Base-by-base conservation (phyloP, 2,329 filamentous ascomycete genomes). In the Anthostomella pinea region DNA sequence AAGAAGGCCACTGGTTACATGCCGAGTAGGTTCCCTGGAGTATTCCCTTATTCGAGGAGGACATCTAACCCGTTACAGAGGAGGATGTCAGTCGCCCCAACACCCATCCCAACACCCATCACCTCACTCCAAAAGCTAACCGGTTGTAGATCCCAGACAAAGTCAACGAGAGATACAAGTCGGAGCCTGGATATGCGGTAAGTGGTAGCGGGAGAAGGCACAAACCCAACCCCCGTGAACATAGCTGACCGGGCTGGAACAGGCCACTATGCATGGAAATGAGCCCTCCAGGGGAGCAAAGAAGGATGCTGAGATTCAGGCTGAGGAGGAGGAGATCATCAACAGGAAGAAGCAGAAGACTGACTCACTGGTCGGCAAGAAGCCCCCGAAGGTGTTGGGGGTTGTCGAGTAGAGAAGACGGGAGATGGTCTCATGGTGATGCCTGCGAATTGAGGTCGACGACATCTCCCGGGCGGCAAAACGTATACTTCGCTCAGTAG, bases 231-330 rank as follows among this genome's bases (percentile, higher is more conserved):
- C n/a, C n/a, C n/a, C n/a, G n/a, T n/a, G n/a, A n/a, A n/a, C n/a
- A n/a, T n/a, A n/a, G n/a, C n/a, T n/a, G n/a, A n/a, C n/a, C n/a
- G n/a, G n/a, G n/a, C n/a, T 30, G 22, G 25, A 20, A 14, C n/a
- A 58, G 54, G 55, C 55, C 4, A 51, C 42, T 0, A 46, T 52
- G 43, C 41, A 58, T 16, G 52, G 53, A 2, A 45, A 56, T 8
- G 29, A 52, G 28, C 55, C 55, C 2, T 58, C 55, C 1, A 30
- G 33, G 17, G 55, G 55, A 5, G 54, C 55, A 6, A 41, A 39
- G 13, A 32, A 45, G 21, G 55, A 58, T 27, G 54, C 54, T 4
- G 46, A 53, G 35, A 56, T 58, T 17, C 44, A 46, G 28, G 51
- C 45, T 1, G 55, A 56, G 14, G 55, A 58, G 28, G 49, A 43